Evolutionary conservation across 2,329 filamentous ascomycete species (phyloP).

Genomic region (Colletotrichum neosansevieriae): DNA sequence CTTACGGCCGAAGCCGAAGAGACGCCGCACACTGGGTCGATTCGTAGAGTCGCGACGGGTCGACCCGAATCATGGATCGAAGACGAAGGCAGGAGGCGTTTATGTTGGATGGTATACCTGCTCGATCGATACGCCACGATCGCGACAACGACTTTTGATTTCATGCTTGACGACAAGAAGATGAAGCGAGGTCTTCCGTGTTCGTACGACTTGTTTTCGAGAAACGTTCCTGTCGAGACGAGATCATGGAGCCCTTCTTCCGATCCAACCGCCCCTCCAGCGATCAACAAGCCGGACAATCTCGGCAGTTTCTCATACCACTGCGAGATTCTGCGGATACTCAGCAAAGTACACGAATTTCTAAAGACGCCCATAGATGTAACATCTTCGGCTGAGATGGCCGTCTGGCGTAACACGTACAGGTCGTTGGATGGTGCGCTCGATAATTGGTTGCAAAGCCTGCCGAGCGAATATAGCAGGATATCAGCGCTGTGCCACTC

Average conservation of each 20-base stretch:
- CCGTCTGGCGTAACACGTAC: conserved; percentile 56
- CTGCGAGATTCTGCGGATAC: conserved; percentile 57
- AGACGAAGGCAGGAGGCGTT: conserved; percentile 55
- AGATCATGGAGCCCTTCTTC: conserved; percentile 45
- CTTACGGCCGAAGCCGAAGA: conserved; percentile 50
- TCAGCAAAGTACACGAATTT: conserved; percentile 58
- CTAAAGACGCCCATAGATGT: conserved; percentile 55
- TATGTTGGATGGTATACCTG: conserved; percentile 60
- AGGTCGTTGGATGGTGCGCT: conserved; percentile 54
- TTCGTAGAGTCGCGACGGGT: conserved; percentile 50
- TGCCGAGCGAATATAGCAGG: conserved; percentile 59
- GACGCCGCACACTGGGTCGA: conserved; percentile 49
- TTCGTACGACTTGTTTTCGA: conserved; percentile 59
- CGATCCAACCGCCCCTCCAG: conserved; percentile 43
- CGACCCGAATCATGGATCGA: conserved; percentile 59
- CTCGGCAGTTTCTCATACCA: conserved; percentile 60
- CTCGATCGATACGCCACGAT: conserved; percentile 59
- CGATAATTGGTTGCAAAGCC: conserved; percentile 56
- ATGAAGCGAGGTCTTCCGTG: conserved; percentile 57
- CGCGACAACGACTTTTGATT: conserved; percentile 55
- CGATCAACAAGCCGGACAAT: conserved; percentile 55
- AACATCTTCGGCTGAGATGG: conserved; percentile 52
- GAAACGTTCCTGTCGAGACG: conserved; percentile 58
- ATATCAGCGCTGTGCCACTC: conserved; percentile 60
- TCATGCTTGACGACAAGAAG: conserved; percentile 54